Conservation (phyloP, 2,329 filamentous ascomycete genomes). For the Scortechinia acanthostroma region DNA sequence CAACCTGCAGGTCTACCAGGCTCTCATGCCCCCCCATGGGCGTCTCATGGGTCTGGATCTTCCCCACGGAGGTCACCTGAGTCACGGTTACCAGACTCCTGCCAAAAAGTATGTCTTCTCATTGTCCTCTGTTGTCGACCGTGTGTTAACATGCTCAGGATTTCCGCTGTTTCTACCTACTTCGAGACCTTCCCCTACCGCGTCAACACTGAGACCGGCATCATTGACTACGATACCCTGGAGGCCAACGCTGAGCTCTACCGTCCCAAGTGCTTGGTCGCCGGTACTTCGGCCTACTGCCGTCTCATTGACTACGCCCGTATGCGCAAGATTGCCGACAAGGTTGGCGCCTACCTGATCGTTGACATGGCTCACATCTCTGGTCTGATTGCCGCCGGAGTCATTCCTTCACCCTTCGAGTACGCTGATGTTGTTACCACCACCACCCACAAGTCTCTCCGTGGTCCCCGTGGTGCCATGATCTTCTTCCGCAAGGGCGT, state of each 20-base stretch:
- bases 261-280: slow-evolving; percentile 91
- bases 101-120: slow-evolving; percentile 68
- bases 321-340: slow-evolving; percentile 93
- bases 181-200: slow-evolving; percentile 98
- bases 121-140: slow-evolving; percentile 3
- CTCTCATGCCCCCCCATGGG: slow-evolving; percentile 89
- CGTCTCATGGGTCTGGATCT: slow-evolving; percentile 94
- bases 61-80: slow-evolving; percentile 88
- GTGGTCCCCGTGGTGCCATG: slow-evolving; percentile 96
- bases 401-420: slow-evolving; percentile 87
- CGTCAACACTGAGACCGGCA: slow-evolving; percentile 78
- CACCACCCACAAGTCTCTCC: slow-evolving; percentile 97
- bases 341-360: slow-evolving; percentile 86
- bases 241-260: slow-evolving; percentile 86
- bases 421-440: slow-evolving; percentile 95
- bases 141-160: slow-evolving; percentile 35
- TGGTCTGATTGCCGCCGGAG: slow-evolving; percentile 83
- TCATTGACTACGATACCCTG: slow-evolving; percentile 93
- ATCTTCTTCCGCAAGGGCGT: slow-evolving; percentile 99
- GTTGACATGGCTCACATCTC: slow-evolving; percentile 99
- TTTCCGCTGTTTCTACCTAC: slow-evolving; percentile 96
- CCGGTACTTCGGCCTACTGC: slow-evolving; percentile 96
- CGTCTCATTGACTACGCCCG: slow-evolving; percentile 92
- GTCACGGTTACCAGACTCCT: slow-evolving; percentile 95
- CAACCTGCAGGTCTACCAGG: slow-evolving; percentile 93